Conservation (phyloP, 1,284 basidiomycete genomes). For the Cryptococcus neoformans region DNA sequence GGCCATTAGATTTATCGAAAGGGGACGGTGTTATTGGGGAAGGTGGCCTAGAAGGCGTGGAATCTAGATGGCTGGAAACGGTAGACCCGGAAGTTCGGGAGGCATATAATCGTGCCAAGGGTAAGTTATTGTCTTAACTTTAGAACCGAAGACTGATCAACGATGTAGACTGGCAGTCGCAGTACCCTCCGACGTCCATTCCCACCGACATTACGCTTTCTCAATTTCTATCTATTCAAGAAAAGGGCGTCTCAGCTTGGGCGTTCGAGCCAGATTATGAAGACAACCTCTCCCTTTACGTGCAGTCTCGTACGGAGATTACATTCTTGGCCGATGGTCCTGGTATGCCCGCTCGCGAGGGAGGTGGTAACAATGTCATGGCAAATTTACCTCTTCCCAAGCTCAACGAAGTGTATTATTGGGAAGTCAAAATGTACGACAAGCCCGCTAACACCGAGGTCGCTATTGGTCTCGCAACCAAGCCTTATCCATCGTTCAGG, state of each 20-base stretch:
- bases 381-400: slow-evolving; percentile 92
- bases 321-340: slow-evolving; percentile 93
- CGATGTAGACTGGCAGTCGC: slow-evolving; percentile 76
- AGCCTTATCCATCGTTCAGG: slow-evolving; percentile 89
- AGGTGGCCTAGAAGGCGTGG: slow-evolving; percentile 86
- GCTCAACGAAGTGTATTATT: slow-evolving; percentile 96
- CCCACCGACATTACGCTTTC: slow-evolving; percentile 95
- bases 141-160: slow-evolving; percentile 2
- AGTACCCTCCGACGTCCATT: slow-evolving; percentile 87
- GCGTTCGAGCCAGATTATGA: slow-evolving; percentile 97
- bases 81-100: slow-evolving; percentile 65
- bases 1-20: slow-evolving; percentile 87
- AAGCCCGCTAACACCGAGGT: slow-evolving; percentile 78
- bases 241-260: slow-evolving; percentile 97
- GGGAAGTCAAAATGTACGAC: slow-evolving; percentile 97
- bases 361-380: slow-evolving; percentile 79
- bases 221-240: slow-evolving; percentile 94
- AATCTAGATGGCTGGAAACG: slow-evolving; percentile 88
- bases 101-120: slow-evolving; percentile 82
- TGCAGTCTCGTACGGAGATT: slow-evolving; percentile 90
- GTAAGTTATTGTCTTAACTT: slow-evolving; percentile 53
- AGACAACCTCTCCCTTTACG: slow-evolving; percentile 80
- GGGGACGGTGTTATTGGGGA: slow-evolving; percentile 86
- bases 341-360: slow-evolving; percentile 57
- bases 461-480: slow-evolving; percentile 86